Percentiles rank a stretch among this genome's conserved stretches.
These are phyloP conservation scores for Linanthus parryae DNA, from an alignment of 148 eudicot genomes.

Conservation along the genomic window DNA sequence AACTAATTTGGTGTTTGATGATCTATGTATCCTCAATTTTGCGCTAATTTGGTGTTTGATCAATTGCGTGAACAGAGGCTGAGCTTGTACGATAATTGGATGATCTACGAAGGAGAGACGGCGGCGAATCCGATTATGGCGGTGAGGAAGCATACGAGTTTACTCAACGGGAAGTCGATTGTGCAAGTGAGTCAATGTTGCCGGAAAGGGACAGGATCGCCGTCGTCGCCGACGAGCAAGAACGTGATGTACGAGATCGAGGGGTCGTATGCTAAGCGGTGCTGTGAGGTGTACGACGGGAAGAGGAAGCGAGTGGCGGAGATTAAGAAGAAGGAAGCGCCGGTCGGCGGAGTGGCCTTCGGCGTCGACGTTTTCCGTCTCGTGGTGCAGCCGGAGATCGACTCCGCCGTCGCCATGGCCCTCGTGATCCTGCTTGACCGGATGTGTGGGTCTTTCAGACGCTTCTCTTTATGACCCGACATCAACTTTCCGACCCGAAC, in stretches of 20 bases:
- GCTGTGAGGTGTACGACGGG: conserved; percentile 44
- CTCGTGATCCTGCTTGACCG: conserved; percentile 62
- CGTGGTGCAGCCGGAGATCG: conserved; percentile 32
- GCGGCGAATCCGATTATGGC: conserved; percentile 30
- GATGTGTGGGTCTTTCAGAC: conserved; percentile 46
- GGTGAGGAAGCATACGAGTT: conserved; percentile 34
- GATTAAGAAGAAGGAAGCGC: conserved; percentile 48
- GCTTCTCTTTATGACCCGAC: not conserved
- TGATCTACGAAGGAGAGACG: conserved; percentile 54
- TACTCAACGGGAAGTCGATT: conserved; percentile 31
- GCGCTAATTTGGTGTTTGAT: too few relatives aligned
- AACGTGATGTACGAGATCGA: conserved; percentile 40
- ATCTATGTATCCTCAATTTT: too few relatives aligned
- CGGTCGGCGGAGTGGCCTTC: conserved; percentile 38
- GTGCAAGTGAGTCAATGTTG: conserved; percentile 36
- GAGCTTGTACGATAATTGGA: conserved; percentile 56
- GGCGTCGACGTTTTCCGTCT: conserved; percentile 61
- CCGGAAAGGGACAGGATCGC: conserved; percentile 1
- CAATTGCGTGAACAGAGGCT: too few relatives aligned
- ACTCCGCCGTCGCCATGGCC: conserved; percentile 52
- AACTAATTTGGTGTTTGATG: too few relatives aligned
- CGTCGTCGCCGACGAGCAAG: conserved; percentile 7
- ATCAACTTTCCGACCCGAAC: too few relatives aligned
- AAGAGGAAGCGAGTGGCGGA: conserved; percentile 54
- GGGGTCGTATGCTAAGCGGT: conserved; percentile 54